Evolutionary conservation across 805 yeast genomes (phyloP).

Genomic region (Kuraishia hungarica): DNA sequence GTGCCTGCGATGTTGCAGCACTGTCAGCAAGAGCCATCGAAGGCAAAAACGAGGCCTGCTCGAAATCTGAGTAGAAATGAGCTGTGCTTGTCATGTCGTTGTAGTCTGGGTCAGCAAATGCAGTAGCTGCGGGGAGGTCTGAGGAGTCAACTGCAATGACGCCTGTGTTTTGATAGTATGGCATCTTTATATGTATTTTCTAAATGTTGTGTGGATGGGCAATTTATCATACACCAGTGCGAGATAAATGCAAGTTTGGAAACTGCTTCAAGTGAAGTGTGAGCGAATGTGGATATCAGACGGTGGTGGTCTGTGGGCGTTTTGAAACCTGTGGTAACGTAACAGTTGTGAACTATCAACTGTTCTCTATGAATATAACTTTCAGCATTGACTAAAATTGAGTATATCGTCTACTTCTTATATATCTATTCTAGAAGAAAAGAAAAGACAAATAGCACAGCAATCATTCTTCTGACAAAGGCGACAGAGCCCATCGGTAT

Average conservation of each 20-base stretch:
- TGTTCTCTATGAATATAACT: not conserved
- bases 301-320: not conserved
- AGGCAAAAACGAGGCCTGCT: not conserved
- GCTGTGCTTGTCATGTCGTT: not conserved
- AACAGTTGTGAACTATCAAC: not conserved
- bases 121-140: not conserved
- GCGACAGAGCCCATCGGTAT: not conserved
- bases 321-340: not conserved
- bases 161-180: not conserved
- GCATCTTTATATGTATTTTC: not conserved
- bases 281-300: not conserved
- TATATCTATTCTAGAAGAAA: not conserved
- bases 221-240: not conserved
- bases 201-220: not conserved
- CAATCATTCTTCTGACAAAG: not conserved
- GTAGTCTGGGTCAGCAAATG: not conserved
- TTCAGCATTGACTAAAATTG: not conserved
- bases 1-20: not conserved
- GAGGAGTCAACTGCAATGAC: constrained; percentile 1
- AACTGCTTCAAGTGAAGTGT: not conserved
- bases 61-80: not conserved
- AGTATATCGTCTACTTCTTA: not conserved
- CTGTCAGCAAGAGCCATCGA: not conserved
- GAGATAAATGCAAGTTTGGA: not conserved
- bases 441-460: not conserved